phyloP scores from a whole-genome alignment of 2,329 filamentous ascomycete species.

The Ophiocordyceps camponoti-leonardi region DNA sequence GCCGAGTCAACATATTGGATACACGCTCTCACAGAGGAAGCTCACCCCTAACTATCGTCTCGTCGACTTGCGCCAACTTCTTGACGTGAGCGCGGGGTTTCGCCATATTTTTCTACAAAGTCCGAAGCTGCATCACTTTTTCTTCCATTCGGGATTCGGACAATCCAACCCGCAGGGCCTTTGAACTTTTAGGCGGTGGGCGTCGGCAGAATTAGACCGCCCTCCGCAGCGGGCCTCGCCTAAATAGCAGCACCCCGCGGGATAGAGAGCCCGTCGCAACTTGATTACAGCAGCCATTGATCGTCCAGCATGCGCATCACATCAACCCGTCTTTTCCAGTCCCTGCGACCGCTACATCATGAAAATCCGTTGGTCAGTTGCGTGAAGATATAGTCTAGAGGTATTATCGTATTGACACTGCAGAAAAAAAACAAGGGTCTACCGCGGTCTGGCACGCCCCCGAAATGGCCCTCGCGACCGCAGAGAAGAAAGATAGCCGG shows the following conservation, averaged over 20 bases:
- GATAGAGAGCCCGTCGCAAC: too few species aligned
- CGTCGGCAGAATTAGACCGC: conserved; percentile 21
- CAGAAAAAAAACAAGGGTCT: conserved; percentile 44
- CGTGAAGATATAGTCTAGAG: background rate
- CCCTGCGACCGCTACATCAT: conserved; percentile 31
- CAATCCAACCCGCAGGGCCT: background rate
- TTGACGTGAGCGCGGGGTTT: conserved; percentile 36
- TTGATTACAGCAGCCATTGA: background rate
- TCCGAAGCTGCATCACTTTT: background rate
- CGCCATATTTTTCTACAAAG: conserved; percentile 23
- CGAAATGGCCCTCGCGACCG: conserved; percentile 53
- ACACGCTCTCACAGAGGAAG: background rate
- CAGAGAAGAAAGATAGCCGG: conserved; percentile 64
- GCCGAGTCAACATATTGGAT: background rate
- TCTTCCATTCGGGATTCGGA: too few species aligned
- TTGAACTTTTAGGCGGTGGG: conserved; percentile 35
- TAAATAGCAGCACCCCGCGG: too few species aligned
- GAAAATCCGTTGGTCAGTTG: conserved; percentile 67
- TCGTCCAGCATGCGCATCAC: conserved; percentile 18
- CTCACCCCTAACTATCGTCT: conserved; percentile 44
- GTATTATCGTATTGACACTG: background rate
- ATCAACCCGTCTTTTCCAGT: conserved; percentile 17
- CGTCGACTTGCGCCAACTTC: conserved; percentile 44
- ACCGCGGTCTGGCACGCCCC: conserved; percentile 50
- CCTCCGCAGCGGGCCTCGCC: background rate